Evolutionary conservation across 140 eudicot species (phyloP).

Genomic region (Flaveria floridana): DNA sequence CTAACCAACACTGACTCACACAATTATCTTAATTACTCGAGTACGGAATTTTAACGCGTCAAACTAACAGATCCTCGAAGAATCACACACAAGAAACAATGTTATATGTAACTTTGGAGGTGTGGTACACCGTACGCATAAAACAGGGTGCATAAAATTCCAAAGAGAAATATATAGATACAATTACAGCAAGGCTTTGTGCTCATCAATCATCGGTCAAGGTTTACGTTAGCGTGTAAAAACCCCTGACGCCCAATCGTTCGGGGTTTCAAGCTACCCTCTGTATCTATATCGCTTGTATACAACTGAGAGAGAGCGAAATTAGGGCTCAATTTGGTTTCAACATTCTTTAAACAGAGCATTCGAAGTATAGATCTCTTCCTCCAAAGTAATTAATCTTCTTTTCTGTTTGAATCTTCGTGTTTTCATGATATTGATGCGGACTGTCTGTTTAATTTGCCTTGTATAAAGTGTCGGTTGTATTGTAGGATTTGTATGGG

Average conservation of each 20-base stretch:
- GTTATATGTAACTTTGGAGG: neutral
- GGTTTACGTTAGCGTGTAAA: slow-evolving; percentile 28
- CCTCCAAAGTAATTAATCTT: slow-evolving; percentile 23
- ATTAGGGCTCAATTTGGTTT: slow-evolving; percentile 23
- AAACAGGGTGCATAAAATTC: neutral
- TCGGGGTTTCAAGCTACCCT: slow-evolving; percentile 24
- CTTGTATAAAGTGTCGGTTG: slow-evolving; percentile 13
- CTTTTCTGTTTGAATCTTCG: neutral
- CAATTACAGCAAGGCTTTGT: slow-evolving; percentile 23
- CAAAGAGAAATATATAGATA: slow-evolving; percentile 5
- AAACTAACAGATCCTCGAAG: no score
- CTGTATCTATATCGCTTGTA: neutral
- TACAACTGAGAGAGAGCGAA: slow-evolving; percentile 18
- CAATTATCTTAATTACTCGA: no score
- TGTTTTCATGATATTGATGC: slow-evolving; percentile 9
- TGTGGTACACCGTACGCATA: slow-evolving; percentile 16
- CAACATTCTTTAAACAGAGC: slow-evolving; percentile 19
- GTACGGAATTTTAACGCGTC: no score
- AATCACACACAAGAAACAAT: no score
- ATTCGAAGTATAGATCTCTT: slow-evolving; percentile 19
- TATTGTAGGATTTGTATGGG: neutral
- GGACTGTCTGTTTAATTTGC: slow-evolving; percentile 13
- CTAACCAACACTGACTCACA: no score
- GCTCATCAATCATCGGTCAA: slow-evolving; percentile 23
- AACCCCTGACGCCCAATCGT: slow-evolving; percentile 35